Evolutionary conservation across 2,329 filamentous ascomycete genomes (phyloP).

Genomic region (Didymella exigua): DNA sequence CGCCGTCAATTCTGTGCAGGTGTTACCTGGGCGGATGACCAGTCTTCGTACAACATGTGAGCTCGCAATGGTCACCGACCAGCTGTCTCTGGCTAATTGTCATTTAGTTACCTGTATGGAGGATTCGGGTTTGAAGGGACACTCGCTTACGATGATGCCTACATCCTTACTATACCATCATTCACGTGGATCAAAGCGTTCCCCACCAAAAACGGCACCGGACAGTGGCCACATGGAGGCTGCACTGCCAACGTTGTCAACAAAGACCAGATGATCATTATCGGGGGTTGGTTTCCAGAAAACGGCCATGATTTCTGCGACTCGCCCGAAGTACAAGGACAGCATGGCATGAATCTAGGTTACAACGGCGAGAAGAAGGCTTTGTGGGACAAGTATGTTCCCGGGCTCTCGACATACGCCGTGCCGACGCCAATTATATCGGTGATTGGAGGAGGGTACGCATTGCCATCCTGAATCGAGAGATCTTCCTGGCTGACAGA

Average conservation of each 20-base stretch:
- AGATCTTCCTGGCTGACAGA: constrained; percentile 23
- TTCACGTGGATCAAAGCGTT: constrained; percentile 68
- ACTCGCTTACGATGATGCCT: constrained; percentile 65
- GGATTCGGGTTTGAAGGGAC: constrained; percentile 58
- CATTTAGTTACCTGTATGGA: constrained; percentile 64
- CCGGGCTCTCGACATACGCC: constrained; percentile 58
- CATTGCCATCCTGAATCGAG: constrained; percentile 4
- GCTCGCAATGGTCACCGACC: not conserved
- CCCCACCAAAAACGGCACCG: constrained; percentile 47
- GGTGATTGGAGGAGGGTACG: constrained; percentile 52
- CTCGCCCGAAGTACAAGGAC: constrained; percentile 58
- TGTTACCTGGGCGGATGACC: constrained; percentile 63
- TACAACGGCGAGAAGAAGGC: constrained; percentile 54
- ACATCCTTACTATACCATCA: constrained; percentile 65
- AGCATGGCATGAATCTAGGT: constrained; percentile 62
- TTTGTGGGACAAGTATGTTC: constrained; percentile 59
- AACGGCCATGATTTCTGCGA: constrained; percentile 56
- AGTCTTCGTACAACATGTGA: constrained; percentile 69
- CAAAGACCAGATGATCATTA: constrained; percentile 65
- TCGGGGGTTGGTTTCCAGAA: constrained; percentile 62
- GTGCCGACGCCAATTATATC: constrained; percentile 60
- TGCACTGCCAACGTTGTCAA: constrained; percentile 63
- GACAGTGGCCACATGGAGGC: constrained; percentile 58
- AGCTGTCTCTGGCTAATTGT: not conserved
- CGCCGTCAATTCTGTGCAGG: constrained; percentile 67